Conservation (phyloP, 2,329 filamentous ascomycete species). For the Beauveria medogensis region DNA sequence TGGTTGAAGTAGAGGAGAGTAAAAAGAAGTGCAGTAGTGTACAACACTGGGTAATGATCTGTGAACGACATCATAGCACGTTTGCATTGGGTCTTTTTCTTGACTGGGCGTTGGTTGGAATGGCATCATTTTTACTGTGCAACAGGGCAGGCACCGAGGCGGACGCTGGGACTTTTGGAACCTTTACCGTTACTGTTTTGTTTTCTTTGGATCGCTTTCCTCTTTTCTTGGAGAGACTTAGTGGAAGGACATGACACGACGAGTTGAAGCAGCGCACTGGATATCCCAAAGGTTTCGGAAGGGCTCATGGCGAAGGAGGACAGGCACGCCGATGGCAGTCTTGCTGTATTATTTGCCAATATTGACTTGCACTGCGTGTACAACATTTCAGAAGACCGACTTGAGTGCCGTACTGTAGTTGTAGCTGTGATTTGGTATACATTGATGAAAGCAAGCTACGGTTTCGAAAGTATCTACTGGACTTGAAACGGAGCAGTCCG, state of each 20-base stretch:
- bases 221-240: not conserved
- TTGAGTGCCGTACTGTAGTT: not conserved
- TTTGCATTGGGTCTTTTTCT: constrained; percentile 6
- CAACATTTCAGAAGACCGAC: not conserved
- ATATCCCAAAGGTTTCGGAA: constrained; percentile 8
- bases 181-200: not conserved
- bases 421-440: not conserved
- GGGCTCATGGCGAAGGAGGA: not conserved
- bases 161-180: constrained; percentile 2
- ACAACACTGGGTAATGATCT: constrained; percentile 2
- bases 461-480: too few relatives aligned
- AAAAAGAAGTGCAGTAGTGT: not conserved
- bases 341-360: constrained; percentile 5
- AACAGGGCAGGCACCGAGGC: not conserved
- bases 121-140: not conserved
- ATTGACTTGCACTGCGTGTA: constrained; percentile 3
- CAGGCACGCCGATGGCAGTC: not conserved
- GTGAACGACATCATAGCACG: constrained; percentile 10
- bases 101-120: constrained; percentile 2
- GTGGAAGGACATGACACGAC: not conserved
- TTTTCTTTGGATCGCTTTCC: not conserved
- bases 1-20: not conserved
- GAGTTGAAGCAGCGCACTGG: constrained; percentile 2
- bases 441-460: not conserved
- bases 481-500: too few relatives aligned